phyloP scores from a whole-genome alignment of 495 filamentous ascomycete species.

The Penicillium dipodomyicola region DNA sequence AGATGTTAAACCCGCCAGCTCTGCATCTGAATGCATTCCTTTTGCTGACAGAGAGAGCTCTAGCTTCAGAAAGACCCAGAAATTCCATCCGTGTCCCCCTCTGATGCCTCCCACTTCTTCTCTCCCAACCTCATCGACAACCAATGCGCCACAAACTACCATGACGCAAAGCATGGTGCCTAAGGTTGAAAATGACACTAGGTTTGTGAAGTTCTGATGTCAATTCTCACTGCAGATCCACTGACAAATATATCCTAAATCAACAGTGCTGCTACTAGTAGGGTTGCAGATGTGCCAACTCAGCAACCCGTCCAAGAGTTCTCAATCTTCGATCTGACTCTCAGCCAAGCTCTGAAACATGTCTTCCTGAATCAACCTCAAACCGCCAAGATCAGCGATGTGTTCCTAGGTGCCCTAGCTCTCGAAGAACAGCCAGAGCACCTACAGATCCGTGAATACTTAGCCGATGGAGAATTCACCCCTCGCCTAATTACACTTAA shows the following conservation, averaged over 20 bases:
- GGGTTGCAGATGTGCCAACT: background rate
- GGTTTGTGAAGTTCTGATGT: background rate
- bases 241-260: background rate
- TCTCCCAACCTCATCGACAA: background rate
- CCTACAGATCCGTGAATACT: slow-evolving; percentile 3
- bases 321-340: slow-evolving; percentile 2
- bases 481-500: slow-evolving; percentile 6
- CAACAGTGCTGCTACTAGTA: background rate
- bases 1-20: background rate
- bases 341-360: background rate
- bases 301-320: background rate
- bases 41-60: background rate
- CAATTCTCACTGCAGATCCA: background rate
- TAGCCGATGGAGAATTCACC: slow-evolving; percentile 2
- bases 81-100: background rate
- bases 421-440: background rate
- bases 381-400: background rate
- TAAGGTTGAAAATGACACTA: background rate
- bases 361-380: background rate
- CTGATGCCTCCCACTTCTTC: background rate
- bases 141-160: too few species aligned
- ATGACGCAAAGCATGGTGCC: background rate
- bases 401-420: background rate
- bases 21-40: background rate
- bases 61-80: background rate